These are phyloP conservation scores for Cyathus striatus DNA, from an alignment of 768 basidiomycete genomes.

Conservation along the genomic window DNA sequence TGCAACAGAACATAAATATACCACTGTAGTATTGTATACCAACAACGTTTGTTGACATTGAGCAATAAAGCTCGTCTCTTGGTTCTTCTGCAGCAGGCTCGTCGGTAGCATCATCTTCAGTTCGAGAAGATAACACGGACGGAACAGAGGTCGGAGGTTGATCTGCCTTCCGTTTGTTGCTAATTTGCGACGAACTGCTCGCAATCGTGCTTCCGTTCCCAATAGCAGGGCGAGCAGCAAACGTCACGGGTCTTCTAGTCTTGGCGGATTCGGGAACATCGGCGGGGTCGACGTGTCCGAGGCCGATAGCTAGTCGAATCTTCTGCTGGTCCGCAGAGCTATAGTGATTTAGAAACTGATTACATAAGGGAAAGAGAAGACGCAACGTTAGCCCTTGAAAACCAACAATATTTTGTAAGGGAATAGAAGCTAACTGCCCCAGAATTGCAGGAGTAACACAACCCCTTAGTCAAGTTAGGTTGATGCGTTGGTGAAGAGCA, in stretches of 20 bases:
- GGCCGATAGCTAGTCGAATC: constrained; percentile 52
- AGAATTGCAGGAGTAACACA: constrained; percentile 64
- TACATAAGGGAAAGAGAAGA: too few species aligned
- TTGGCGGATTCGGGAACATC: constrained; percentile 51
- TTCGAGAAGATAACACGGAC: constrained; percentile 12
- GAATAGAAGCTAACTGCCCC: constrained; percentile 35
- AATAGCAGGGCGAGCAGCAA: constrained; percentile 7
- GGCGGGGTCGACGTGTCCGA: constrained; percentile 45
- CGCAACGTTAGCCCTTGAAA: constrained; percentile 53
- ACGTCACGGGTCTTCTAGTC: too few species aligned
- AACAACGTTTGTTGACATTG: constrained; percentile 58
- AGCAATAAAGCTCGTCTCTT: constrained; percentile 66
- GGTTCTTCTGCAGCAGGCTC: constrained; percentile 37
- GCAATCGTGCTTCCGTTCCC: constrained; percentile 32
- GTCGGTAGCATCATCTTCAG: constrained; percentile 40
- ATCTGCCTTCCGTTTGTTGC: constrained; percentile 7
- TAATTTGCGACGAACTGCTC: constrained; percentile 37
- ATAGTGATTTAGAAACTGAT: constrained; percentile 1
- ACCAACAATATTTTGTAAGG: constrained; percentile 40
- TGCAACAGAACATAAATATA: constrained; percentile 13
- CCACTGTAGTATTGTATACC: constrained; percentile 83
- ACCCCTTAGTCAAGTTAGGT: constrained; percentile 41
- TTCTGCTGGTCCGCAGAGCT: constrained; percentile 57
- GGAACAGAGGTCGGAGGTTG: constrained; percentile 6
- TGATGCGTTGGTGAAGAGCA: background rate